These are phyloP conservation scores for Cnidoscolus chayamansa DNA, from an alignment of 441 rosid species.

Conservation along the genomic window DNA sequence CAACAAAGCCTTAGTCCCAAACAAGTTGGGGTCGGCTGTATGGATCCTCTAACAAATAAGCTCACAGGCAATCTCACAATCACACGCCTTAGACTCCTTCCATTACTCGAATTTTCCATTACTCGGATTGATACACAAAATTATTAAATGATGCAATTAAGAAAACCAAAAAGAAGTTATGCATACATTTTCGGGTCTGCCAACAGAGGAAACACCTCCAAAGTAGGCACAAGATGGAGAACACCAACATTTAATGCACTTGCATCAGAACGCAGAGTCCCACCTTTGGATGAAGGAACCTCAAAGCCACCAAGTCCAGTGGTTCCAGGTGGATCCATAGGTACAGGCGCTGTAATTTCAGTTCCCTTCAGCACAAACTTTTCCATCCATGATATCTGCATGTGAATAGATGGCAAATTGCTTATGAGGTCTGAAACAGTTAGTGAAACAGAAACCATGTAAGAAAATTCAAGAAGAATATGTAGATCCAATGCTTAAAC, in stretches of 20 bases:
- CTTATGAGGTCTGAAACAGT: slow-evolving; percentile 1
- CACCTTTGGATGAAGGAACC: slow-evolving; percentile 92
- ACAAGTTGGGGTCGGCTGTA: no score
- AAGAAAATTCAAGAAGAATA: no score
- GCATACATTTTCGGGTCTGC: slow-evolving; percentile 81
- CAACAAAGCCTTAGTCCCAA: no score
- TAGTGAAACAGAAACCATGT: no score
- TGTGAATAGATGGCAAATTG: slow-evolving; percentile 18
- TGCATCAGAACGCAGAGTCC: slow-evolving; percentile 88
- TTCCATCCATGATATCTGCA: slow-evolving; percentile 99
- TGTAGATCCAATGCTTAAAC: not conserved
- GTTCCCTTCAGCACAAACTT: slow-evolving; percentile 60
- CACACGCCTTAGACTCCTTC: no score
- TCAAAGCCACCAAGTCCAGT: slow-evolving; percentile 99
- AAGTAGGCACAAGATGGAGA: slow-evolving; percentile 92
- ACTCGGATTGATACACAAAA: not conserved
- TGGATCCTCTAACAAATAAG: no score
- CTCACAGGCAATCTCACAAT: no score
- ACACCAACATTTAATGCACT: slow-evolving; percentile 93
- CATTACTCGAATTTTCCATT: no score
- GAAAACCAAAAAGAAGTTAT: slow-evolving; percentile 20
- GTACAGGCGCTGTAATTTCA: no score
- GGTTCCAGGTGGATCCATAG: slow-evolving; percentile 46
- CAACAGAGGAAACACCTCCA: slow-evolving; percentile 88
- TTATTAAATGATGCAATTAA: not conserved